Evolutionary conservation across 208 protist species (phyloP), one percentile per base, ranked within the genome.

Genomic region (Acanthamoeba royreba): DNA sequence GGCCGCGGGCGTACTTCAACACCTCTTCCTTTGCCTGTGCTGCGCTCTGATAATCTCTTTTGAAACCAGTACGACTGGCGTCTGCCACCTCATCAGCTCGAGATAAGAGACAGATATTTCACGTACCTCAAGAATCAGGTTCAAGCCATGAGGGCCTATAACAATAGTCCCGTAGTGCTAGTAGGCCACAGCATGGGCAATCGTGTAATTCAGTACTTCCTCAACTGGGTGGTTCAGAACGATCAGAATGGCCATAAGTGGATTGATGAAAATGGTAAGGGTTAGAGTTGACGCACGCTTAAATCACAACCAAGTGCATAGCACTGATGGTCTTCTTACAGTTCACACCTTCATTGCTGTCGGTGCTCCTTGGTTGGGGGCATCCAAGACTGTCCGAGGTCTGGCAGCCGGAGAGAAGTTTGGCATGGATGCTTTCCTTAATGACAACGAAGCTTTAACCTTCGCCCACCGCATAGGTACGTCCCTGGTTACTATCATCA

Each of bases 291-390:
- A n/a, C n/a, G n/a, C n/a, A n/a, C n/a, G n/a, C n/a, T n/a, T n/a
- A n/a, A n/a, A 85, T n/a, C 66, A 81, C 3, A 35, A 93, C 88
- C n/a, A n/a, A n/a, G n/a, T n/a, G n/a, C n/a, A n/a, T n/a, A n/a
- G n/a, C n/a, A n/a, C n/a, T n/a, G n/a, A n/a, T n/a, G n/a, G n/a
- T n/a, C n/a, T n/a, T n/a, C n/a, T n/a, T n/a, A n/a, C n/a, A n/a
- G 35, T 93, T 42, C 88, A 93, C 88, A 93, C 88, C 13, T 93
- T 93, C 53, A 38, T 93, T 9, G 88, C 88, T 1, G 74, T 93
- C 15, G 88, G 88, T 35, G 88, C 88, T 2, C 88, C 88, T 22
- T 93, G 33, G 35, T 11, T 93, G 4, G 88, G 88, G 17, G 47
- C 49, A 17, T 58, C 88, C 55, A 93, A 93, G 53, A 79, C 31